Base-by-base conservation (phyloP, 2,329 filamentous ascomycete genomes). In the Botrytis fragariae region DNA sequence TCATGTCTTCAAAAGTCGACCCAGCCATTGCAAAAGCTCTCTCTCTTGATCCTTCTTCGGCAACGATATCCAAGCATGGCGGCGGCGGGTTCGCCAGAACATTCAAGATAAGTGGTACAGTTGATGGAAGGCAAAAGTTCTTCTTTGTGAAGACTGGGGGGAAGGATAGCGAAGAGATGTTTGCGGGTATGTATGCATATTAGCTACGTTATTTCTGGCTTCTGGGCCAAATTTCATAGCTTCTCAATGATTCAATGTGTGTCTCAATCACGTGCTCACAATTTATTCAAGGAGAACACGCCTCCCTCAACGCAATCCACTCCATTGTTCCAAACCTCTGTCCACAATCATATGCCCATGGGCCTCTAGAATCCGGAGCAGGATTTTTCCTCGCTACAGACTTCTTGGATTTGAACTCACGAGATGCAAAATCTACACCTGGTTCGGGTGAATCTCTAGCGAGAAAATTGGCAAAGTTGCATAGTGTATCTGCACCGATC, bases 231-330 rank as follows among this genome's bases (percentile, higher is more conserved):
- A 62, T 7, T 60, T 12, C 80, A 14, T 54, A 29, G 2, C 2
- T 68, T 45, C 35, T 29, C 14, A 14, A 35, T 25, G 22, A 18
- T 69, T 69, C 25, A 7, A 54, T 64, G 14, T 61, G 10, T 2
- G 44, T 65, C 4, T 18, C 8, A 60, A 44, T 63, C 72, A 74
- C 69, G 67, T 73, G 67, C 35, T 69, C 51, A 73, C 22, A 37
- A 45, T 35, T 76, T 78, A 69, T 80, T 83, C 65, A 84, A 89
- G 93, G 95, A 74, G 95, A 98, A 82, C 91, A 94, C 80, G 88
- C 89, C 68, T 97, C 93, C 4, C 88, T 98, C 72, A 95, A 94
- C 79, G 93, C 94, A 71, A 93, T 98, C 77, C 88, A 94, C 80
- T 80, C 85, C 63, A 85, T 86, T 22, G 91, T 96, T 0, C 92